Evolutionary conservation across 176 grass and related monocot genomes (phyloP).

Genomic region (Rhynchospora pubera): DNA sequence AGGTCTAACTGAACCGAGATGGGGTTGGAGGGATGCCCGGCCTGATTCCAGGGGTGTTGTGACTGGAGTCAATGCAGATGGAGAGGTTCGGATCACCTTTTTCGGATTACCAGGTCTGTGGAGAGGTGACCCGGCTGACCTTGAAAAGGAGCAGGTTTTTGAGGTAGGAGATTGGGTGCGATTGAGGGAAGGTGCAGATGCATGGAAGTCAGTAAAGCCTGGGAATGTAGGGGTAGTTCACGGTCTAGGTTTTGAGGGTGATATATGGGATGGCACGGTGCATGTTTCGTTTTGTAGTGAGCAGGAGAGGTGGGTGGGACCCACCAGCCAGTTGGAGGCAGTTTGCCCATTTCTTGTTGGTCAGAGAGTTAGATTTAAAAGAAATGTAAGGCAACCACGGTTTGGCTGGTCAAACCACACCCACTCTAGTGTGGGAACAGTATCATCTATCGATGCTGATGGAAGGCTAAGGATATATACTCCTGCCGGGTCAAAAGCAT

Average conservation of each 20-base stretch:
- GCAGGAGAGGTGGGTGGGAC: conserved; percentile 89
- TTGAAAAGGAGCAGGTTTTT: conserved; percentile 75
- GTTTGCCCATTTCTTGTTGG: conserved; percentile 60
- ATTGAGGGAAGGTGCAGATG: conserved; percentile 41
- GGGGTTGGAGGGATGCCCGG: conserved; percentile 93
- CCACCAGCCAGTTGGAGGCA: conserved; percentile 55
- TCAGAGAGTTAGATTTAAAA: conserved; percentile 76
- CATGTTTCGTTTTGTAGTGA: conserved; percentile 95
- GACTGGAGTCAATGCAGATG: conserved; percentile 85
- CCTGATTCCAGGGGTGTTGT: conserved; percentile 92
- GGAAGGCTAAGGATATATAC: conserved; percentile 95
- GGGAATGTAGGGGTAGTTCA: conserved; percentile 88
- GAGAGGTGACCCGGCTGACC: conserved; percentile 92
- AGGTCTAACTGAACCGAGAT: conserved; percentile 83
- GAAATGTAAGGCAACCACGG: conserved; percentile 66
- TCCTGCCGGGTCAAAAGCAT: conserved; percentile 82
- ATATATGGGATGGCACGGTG: conserved; percentile 72
- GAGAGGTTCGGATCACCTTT: conserved; percentile 84
- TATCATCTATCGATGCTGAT: conserved; percentile 95
- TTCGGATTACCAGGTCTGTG: conserved; percentile 65
- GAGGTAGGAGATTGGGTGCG: conserved; percentile 85
- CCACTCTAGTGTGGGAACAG: conserved; percentile 83
- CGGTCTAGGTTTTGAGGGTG: conserved; percentile 79
- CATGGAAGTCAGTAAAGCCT: conserved; percentile 82
- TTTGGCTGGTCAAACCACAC: conserved; percentile 96